Evolutionary conservation across 2,329 filamentous ascomycete species (phyloP), one percentile per base, ranked within the genome.

Genomic region (Xylariales sp.): DNA sequence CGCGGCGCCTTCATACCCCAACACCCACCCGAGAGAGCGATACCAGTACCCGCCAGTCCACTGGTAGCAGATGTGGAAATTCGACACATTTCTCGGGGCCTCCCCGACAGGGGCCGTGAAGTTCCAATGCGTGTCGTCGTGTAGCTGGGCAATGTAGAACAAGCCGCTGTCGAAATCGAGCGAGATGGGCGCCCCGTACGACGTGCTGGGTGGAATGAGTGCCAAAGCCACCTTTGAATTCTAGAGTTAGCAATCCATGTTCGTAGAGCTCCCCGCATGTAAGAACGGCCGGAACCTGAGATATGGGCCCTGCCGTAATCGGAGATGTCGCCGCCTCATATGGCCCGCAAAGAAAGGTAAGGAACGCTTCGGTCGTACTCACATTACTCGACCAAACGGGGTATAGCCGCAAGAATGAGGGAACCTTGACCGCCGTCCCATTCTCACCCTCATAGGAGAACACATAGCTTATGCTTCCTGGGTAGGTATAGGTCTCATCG

Each of bases 11-110:
- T 61, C 53, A 12, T 53, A 45, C 1, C 66, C 69, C 8, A 65
- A 64, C 6, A 70, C 63, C 69, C 69, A 70, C 2, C 55, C 66
- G n/a, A 70, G 9, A 4, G 69, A 69, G 39, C 43, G 63, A 46
- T 60, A 60, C 69, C 69, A 69, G 8, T 70, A 70, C 4, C 63
- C 61, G 0, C 69, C 69, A n/a, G 63, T 67, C 69, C 63, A 70
- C 53, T 69, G 66, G 30, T 67, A 70, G 32, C 69, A 70, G 43
- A 70, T 30, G 16, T 70, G 63, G 23, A 70, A 70, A 5, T 66
- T 69, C 3, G 66, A 54, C n/a, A 62, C 6, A 10, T 62, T 48
- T 7, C 16, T 23, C 28, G 34, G n/a, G 0, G 32, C 1, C 36
- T 50, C 48, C 10, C 39, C 48, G 9, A 5, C 28, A 1, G 63